These are phyloP conservation scores for Chrysoporthe deuterocubensis DNA, from an alignment of 2,329 filamentous ascomycete species.

Conservation along the genomic window DNA sequence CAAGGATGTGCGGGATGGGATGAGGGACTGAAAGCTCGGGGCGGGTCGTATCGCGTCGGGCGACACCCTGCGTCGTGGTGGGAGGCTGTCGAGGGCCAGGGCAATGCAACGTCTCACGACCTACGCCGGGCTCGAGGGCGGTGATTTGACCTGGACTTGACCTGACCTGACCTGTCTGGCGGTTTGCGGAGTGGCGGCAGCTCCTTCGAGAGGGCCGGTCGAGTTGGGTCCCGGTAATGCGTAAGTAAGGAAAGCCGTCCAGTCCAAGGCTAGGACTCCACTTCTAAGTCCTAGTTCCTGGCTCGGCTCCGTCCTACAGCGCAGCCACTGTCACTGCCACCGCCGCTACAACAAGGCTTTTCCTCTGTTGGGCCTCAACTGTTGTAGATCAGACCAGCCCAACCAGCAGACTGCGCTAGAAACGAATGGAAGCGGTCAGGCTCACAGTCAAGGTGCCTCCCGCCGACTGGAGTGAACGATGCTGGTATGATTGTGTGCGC, in stretches of 20 bases:
- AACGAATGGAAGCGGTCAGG: not conserved
- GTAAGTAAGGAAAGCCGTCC: not conserved
- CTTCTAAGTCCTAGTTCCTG: slow-evolving; percentile 13
- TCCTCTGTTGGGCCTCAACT: slow-evolving; percentile 6
- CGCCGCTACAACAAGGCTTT: not conserved
- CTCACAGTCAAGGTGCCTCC: not conserved
- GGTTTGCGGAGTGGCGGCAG: slow-evolving; percentile 8
- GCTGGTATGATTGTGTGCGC: not conserved
- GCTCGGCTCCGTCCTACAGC: slow-evolving; percentile 11
- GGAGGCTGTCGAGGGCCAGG: slow-evolving; percentile 23
- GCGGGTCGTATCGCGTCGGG: slow-evolving; percentile 26
- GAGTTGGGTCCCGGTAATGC: slow-evolving; percentile 7
- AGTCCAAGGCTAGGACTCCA: slow-evolving; percentile 1
- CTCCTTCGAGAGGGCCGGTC: slow-evolving; percentile 2
- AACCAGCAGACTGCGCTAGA: not conserved
- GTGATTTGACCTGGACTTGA: slow-evolving; percentile 15
- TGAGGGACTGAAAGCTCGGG: not conserved
- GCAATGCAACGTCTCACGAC: slow-evolving; percentile 14
- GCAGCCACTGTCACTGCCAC: slow-evolving; percentile 11
- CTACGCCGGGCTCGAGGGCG: slow-evolving; percentile 19
- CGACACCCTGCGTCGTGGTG: slow-evolving; percentile 23
- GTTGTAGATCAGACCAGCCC: slow-evolving; percentile 8
- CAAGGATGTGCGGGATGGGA: not conserved
- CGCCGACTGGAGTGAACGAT: not conserved
- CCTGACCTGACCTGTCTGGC: slow-evolving; percentile 18